phyloP scores from a whole-genome alignment of 139 green algal genomes.

The Klebsormidium nitens region DNA sequence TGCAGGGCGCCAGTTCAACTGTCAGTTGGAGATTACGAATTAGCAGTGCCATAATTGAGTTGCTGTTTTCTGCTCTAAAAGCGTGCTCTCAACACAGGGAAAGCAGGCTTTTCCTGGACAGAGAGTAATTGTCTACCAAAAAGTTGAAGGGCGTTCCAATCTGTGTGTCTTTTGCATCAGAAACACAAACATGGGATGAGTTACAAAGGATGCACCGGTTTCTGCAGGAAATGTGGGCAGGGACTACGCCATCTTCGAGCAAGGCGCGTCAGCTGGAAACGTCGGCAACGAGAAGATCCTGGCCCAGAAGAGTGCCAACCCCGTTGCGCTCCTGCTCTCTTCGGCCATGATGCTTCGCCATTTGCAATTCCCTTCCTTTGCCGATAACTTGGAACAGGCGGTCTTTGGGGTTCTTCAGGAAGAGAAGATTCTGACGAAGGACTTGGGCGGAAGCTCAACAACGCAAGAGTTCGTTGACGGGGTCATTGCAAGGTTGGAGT shows the following conservation, averaged over 20 bases:
- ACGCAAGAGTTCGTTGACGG: constrained; percentile 38
- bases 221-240: constrained; percentile 35
- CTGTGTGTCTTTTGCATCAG: too few species aligned
- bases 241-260: constrained; percentile 34
- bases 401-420: constrained; percentile 41
- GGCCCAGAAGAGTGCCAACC: constrained; percentile 36
- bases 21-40: not conserved
- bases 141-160: too few species aligned
- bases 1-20: not conserved
- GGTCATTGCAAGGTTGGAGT: constrained; percentile 38
- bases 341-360: constrained; percentile 44
- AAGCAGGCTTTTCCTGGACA: not conserved
- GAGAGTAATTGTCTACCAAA: too few species aligned
- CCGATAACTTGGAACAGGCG: constrained; percentile 45
- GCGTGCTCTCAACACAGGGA: not conserved
- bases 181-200: too few species aligned
- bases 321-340: constrained; percentile 37
- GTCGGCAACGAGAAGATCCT: constrained; percentile 38
- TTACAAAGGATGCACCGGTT: not conserved
- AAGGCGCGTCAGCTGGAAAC: constrained; percentile 39
- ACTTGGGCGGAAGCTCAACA: constrained; percentile 34
- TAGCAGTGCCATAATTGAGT: not conserved
- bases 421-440: constrained; percentile 23
- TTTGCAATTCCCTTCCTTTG: constrained; percentile 41
- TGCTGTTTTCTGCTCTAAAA: not conserved